phyloP scores from a whole-genome alignment of 768 basidiomycete species.

The Mycena galericulata region DNA sequence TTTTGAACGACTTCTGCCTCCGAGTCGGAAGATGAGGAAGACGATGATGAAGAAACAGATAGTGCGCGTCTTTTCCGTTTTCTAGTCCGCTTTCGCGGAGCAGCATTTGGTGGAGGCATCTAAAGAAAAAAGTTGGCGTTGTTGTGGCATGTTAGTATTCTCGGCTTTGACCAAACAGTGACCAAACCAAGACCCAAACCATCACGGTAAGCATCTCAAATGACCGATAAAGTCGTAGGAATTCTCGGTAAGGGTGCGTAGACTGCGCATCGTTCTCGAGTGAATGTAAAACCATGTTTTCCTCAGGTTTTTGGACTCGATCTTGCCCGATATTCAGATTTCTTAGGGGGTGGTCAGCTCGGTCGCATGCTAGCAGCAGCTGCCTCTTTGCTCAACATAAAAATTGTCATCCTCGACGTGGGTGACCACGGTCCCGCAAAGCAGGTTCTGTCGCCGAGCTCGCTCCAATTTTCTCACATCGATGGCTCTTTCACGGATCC shows the following conservation, averaged over 20 bases:
- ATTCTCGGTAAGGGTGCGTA: slow-evolving; percentile 64
- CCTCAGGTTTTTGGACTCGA: slow-evolving; percentile 8
- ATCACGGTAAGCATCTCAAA: too few species aligned
- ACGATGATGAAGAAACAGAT: slow-evolving; percentile 47
- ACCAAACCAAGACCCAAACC: too few species aligned
- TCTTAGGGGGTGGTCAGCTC: slow-evolving; percentile 92
- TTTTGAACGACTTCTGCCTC: slow-evolving; percentile 23
- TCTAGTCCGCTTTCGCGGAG: slow-evolving; percentile 59
- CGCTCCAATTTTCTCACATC: slow-evolving; percentile 69
- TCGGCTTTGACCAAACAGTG: too few species aligned
- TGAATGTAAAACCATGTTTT: background rate
- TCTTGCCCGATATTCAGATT: background rate
- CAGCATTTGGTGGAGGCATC: slow-evolving; percentile 50
- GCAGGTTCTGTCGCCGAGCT: slow-evolving; percentile 75
- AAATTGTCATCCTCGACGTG: slow-evolving; percentile 86
- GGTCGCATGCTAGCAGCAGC: slow-evolving; percentile 96
- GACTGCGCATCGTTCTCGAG: background rate
- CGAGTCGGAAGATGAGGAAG: slow-evolving; percentile 35
- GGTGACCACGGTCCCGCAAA: slow-evolving; percentile 90
- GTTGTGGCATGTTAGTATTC: too few species aligned
- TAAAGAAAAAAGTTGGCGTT: slow-evolving; percentile 6
- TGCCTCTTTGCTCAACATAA: slow-evolving; percentile 88
- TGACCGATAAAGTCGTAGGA: slow-evolving; percentile 62
- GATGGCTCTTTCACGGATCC: slow-evolving; percentile 92
- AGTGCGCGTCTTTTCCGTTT: slow-evolving; percentile 68